A percentile compares a stretch with the other conserved stretches of the same genome.
phyloP scores from a whole-genome alignment of 2,329 filamentous ascomycete genomes.

The Epichloe hybrida region DNA sequence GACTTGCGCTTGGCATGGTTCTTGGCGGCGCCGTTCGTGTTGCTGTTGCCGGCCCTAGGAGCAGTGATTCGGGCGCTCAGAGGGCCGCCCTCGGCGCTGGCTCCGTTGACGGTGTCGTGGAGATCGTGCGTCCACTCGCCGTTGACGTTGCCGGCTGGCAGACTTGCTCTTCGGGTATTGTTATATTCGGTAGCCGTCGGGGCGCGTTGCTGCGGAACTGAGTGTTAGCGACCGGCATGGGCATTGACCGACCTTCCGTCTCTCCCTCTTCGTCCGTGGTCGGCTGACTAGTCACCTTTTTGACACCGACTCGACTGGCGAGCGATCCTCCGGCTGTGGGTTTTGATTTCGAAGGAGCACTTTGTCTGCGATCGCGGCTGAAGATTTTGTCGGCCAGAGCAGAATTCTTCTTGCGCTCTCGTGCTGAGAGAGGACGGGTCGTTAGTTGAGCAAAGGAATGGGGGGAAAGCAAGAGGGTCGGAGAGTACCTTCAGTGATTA shows the following conservation, averaged over 20 bases:
- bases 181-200: background rate
- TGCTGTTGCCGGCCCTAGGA: conserved; percentile 18
- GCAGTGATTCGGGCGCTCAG: conserved; percentile 34
- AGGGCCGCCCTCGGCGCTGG: conserved; percentile 17
- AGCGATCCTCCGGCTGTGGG: conserved; percentile 40
- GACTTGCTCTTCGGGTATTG: conserved; percentile 16
- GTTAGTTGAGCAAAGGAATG: background rate
- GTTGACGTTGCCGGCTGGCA: conserved; percentile 42
- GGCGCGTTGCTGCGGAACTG: conserved; percentile 10
- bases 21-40: conserved; percentile 1
- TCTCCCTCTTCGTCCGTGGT: background rate
- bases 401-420: conserved; percentile 59
- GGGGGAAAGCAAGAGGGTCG: background rate
- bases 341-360: conserved; percentile 38
- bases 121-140: conserved; percentile 62
- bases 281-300: conserved; percentile 40
- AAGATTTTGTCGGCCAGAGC: conserved; percentile 61
- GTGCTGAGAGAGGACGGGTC: conserved; percentile 26
- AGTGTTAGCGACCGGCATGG: background rate
- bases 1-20: conserved; percentile 18
- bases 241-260: background rate
- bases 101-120: conserved; percentile 33
- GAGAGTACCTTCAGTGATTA: conserved; percentile 36
- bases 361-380: conserved; percentile 43
- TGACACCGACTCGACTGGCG: conserved; percentile 58